Evolutionary conservation across 805 yeast genomes (phyloP).

Genomic region (Starmerella tilneyi): DNA sequence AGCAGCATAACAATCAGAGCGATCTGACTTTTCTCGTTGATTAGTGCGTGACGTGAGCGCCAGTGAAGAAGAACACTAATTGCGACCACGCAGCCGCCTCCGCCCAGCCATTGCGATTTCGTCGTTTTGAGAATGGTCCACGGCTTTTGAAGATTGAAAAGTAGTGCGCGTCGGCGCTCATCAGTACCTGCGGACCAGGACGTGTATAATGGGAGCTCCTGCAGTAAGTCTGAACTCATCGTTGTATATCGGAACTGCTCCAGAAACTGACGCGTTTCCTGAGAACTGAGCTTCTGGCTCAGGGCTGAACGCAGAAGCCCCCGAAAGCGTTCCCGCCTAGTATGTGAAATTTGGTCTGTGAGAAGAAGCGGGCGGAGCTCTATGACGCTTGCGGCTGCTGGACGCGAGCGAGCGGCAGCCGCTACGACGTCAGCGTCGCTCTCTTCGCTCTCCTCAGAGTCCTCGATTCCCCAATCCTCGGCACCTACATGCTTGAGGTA

Average conservation of each 20-base stretch:
- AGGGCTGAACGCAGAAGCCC: conserved; percentile 24
- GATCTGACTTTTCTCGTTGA: conserved; percentile 11
- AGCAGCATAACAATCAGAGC: conserved; percentile 27
- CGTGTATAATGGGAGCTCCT: conserved; percentile 32
- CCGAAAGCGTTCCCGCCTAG: conserved; percentile 10
- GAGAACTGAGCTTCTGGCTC: conserved; percentile 22
- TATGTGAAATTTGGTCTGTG: neutral
- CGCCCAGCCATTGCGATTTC: conserved; percentile 28
- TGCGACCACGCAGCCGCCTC: conserved; percentile 32
- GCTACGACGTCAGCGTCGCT: neutral
- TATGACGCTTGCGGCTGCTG: neutral
- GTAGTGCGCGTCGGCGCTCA: conserved; percentile 18
- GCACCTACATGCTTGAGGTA: conserved; percentile 26
- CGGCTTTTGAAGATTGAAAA: conserved; percentile 19
- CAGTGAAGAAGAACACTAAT: conserved; percentile 30
- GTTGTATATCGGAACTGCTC: conserved; percentile 45
- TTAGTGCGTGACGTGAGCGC: conserved; percentile 10
- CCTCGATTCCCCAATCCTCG: conserved; percentile 32
- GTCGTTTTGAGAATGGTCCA: conserved; percentile 15
- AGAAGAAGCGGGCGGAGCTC: neutral
- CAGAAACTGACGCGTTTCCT: conserved; percentile 33
- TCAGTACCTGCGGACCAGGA: conserved; percentile 18
- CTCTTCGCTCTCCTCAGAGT: conserved; percentile 3
- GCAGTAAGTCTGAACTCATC: conserved; percentile 41
- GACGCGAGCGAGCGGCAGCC: conserved; percentile 2